Percentiles rank a stretch among this genome's conserved stretches.
Conservation (phyloP, 2,329 filamentous ascomycete species). For the Fusarium circinatum region DNA sequence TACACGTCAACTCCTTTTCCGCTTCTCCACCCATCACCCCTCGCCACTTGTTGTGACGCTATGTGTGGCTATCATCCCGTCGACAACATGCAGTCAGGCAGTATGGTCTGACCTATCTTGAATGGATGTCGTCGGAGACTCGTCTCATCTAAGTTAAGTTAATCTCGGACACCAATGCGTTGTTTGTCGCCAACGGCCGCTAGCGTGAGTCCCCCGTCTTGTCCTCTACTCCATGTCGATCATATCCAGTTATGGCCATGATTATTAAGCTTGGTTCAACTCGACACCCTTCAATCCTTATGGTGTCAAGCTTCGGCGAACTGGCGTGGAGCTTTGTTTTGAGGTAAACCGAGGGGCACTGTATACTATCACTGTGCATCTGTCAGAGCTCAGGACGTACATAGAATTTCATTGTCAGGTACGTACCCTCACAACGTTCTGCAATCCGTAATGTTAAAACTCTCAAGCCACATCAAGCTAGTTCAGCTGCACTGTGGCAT, state of each 20-base stretch:
- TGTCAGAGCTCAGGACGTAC: not conserved
- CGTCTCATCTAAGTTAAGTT: constrained; percentile 37
- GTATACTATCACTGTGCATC: not conserved
- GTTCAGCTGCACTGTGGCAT: not conserved
- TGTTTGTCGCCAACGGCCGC: constrained; percentile 42
- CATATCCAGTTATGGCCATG: constrained; percentile 13
- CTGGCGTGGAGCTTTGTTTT: not conserved
- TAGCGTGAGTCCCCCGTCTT: constrained; percentile 38
- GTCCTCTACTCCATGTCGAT: constrained; percentile 21
- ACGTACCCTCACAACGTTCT: not conserved
- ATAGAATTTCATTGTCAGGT: not conserved
- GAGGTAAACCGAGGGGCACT: not conserved
- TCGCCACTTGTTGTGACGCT: constrained; percentile 8
- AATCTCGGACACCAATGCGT: constrained; percentile 35
- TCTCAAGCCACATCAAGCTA: not conserved
- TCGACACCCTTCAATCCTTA: constrained; percentile 13
- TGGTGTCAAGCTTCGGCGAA: constrained; percentile 20
- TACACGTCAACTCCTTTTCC: constrained; percentile 24
- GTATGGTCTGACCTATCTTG: not conserved
- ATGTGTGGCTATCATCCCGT: constrained; percentile 10
- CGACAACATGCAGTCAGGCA: not conserved
- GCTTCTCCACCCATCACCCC: constrained; percentile 6
- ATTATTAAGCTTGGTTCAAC: constrained; percentile 14
- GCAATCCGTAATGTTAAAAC: not conserved
- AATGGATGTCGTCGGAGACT: constrained; percentile 26